Base-by-base conservation (phyloP, 495 filamentous ascomycete genomes). In the Aspergillus coremiiformis region DNA sequence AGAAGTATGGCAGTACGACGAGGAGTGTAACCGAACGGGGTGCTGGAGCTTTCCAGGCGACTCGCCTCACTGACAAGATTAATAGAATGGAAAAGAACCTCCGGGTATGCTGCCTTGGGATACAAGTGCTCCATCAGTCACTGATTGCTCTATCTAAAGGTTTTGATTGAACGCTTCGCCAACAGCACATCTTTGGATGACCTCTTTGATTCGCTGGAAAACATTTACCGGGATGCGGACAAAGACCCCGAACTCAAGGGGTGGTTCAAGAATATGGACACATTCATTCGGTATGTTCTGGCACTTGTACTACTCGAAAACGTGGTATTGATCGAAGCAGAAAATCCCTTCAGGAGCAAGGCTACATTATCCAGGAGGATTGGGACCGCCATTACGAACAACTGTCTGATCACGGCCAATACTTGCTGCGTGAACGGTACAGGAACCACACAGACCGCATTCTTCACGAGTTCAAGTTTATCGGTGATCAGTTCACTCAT, bases 81-180 rank as follows among this genome's bases (percentile, higher is more conserved):
- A 66, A 79, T 46, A 72, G 72, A 23, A 90, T 89, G 29, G 89
- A 96, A 68, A 76, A 79, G 66, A 84, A 94, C 60, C 75, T 98
- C 47, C 89, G 84, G 75, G 84, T 86, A 68, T 48, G 74, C 73
- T 30, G 14, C 49, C 9, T 10, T 15, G 20, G 10, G 19, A 9
- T 9, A 42, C 9, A 39, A 44, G 21, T 39, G 46, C 49, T 49
- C 51, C 44, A 66, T 69, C 67, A 77, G 17, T 26, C 10, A 26
- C 41, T 85, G 67, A 87, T 17, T 70, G 4, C 33, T n/a, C 47
- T 49, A 26, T 59, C 68, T n/a, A 9, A 65, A 91, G 87, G 85
- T 80, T 12, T 77, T 98, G 17, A 82, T 97, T 54, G 94, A 98
- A 74, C 85, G 93, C 42, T 97, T 96, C 57, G 93, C 93, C 63